Percentiles rank a stretch among this genome's conserved stretches.
Conservation (phyloP, 306 rosid species). For the Prunus kanzakura region DNA sequence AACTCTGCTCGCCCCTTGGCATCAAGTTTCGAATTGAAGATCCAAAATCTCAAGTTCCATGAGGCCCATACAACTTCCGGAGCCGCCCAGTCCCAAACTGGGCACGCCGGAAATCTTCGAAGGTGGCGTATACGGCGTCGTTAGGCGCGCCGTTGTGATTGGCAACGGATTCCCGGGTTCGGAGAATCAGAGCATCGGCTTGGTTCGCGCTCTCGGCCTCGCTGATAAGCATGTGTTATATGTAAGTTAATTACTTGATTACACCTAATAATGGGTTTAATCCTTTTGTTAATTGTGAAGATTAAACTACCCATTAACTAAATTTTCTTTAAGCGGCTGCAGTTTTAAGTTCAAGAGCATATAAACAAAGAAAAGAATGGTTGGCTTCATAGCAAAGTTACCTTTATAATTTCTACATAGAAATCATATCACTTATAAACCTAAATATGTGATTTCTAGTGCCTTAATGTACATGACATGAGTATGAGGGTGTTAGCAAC, state of each 20-base stretch:
- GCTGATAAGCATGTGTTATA: conserved; percentile 63
- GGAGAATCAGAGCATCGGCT: conserved; percentile 87
- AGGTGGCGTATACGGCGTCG: conserved; percentile 69
- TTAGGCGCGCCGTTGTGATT: conserved; percentile 79
- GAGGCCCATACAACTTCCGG: conserved; percentile 77
- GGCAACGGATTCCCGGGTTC: conserved; percentile 69
- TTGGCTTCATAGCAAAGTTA: neutral
- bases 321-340: neutral
- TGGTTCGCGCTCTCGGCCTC: conserved; percentile 88
- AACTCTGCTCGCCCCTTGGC: neutral
- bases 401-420: neutral
- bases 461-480: neutral
- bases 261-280: neutral
- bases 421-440: neutral
- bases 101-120: conserved; percentile 80
- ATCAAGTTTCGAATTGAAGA: conserved; percentile 1
- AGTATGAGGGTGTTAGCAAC: neutral
- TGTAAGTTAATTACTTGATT: conserved; percentile 35
- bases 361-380: neutral
- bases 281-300: neutral
- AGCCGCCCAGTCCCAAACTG: conserved; percentile 72
- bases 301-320: neutral
- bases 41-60: conserved; percentile 18
- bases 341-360: neutral
- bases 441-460: neutral